Conservation (phyloP, 78 protist species). For the Dictyostelium purpureum region DNA sequence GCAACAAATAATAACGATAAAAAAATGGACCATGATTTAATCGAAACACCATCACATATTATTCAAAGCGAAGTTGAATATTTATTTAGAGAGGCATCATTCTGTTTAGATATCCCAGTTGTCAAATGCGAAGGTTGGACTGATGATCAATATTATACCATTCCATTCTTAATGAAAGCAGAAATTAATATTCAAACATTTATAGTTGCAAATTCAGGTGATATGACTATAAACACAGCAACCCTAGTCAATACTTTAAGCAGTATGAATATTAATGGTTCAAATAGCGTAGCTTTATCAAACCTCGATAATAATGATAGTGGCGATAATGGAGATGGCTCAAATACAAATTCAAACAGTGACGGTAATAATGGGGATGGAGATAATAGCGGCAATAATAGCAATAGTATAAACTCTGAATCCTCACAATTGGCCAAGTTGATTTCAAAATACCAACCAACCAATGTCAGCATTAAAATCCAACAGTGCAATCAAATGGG, state of each 20-base stretch:
- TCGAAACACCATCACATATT: slow-evolving; percentile 50
- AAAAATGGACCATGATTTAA: background rate
- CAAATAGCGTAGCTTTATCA: no score
- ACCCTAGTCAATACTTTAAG: no score
- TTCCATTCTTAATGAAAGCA: slow-evolving; percentile 58
- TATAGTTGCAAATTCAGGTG: no score
- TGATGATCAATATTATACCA: slow-evolving; percentile 33
- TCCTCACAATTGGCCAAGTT: background rate
- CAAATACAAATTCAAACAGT: no score
- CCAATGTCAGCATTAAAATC: slow-evolving; percentile 1
- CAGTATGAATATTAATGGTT: no score
- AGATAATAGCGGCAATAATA: no score
- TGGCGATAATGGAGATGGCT: background rate
- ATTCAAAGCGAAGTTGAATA: slow-evolving; percentile 53
- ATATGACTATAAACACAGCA: no score
- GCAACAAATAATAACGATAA: background rate
- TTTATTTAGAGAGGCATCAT: slow-evolving; percentile 73
- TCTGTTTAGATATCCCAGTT: slow-evolving; percentile 35
- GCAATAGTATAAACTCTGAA: background rate
- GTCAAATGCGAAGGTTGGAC: slow-evolving; percentile 73
- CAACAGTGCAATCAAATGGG: slow-evolving; percentile 41
- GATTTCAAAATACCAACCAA: slow-evolving; percentile 32
- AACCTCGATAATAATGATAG: no score
- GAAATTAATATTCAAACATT: slow-evolving; percentile 42
- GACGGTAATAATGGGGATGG: no score